Conservation (phyloP, 2,329 filamentous ascomycete genomes). For the Penicillium griseofulvum region DNA sequence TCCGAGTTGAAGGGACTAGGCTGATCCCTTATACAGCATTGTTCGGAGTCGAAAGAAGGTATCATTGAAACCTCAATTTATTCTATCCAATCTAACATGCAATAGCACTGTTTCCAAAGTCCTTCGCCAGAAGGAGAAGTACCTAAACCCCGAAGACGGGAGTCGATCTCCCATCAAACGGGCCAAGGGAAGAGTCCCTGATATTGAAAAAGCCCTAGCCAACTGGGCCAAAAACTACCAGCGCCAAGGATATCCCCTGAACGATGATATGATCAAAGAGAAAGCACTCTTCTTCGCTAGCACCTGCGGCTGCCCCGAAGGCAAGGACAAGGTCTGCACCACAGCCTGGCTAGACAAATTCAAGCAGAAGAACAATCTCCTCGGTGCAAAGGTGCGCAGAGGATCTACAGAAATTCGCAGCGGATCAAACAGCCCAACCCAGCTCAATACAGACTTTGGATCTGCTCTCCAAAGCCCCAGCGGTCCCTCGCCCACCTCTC, state of each 20-base stretch:
- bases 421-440: slow-evolving; percentile 64
- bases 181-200: slow-evolving; percentile 78
- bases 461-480: slow-evolving; percentile 62
- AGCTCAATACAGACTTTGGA: slow-evolving; percentile 55
- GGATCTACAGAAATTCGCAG: slow-evolving; percentile 54
- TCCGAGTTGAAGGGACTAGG: background rate
- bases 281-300: slow-evolving; percentile 79
- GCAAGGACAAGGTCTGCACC: slow-evolving; percentile 68
- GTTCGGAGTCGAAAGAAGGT: slow-evolving; percentile 98
- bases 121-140: slow-evolving; percentile 89
- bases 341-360: slow-evolving; percentile 89
- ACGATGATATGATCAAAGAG: slow-evolving; percentile 78
- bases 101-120: slow-evolving; percentile 97
- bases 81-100: slow-evolving; percentile 17
- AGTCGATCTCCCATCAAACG: slow-evolving; percentile 77
- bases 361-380: slow-evolving; percentile 77
- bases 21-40: slow-evolving; percentile 55
- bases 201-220: slow-evolving; percentile 85
- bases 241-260: slow-evolving; percentile 69
- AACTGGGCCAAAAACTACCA: slow-evolving; percentile 84
- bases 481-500: slow-evolving; percentile 71
- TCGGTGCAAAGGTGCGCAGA: slow-evolving; percentile 55
- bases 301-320: slow-evolving; percentile 68
- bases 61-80: slow-evolving; percentile 28
- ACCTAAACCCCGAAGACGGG: slow-evolving; percentile 76